A percentile compares a stretch with the other conserved stretches of the same genome.
These are phyloP conservation scores for Xylaria scruposa DNA, from an alignment of 495 filamentous ascomycete genomes.

Conservation along the genomic window DNA sequence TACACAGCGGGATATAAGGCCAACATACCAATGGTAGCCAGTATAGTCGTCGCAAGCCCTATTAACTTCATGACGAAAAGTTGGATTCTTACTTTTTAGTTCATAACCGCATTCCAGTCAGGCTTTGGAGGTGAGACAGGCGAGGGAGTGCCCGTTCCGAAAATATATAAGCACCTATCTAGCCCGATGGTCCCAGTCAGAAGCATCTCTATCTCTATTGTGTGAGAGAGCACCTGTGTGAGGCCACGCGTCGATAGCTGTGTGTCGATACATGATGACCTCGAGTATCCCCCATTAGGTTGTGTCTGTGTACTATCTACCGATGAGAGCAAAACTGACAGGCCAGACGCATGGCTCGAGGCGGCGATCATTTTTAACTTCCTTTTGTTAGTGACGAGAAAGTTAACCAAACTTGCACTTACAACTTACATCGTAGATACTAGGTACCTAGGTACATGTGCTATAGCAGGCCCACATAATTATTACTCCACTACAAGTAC, in stretches of 20 bases:
- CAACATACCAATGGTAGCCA: slow-evolving; percentile 5
- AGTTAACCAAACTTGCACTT: too few relatives aligned
- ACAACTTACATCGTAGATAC: too few relatives aligned
- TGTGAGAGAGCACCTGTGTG: neutral
- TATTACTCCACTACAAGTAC: neutral
- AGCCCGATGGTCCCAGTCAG: neutral
- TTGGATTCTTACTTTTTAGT: neutral
- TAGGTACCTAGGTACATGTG: too few relatives aligned
- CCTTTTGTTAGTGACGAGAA: too few relatives aligned
- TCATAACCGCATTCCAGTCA: neutral
- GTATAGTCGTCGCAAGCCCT: neutral
- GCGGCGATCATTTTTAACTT: neutral
- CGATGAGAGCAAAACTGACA: neutral
- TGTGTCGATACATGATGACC: neutral
- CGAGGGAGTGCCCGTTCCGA: too few relatives aligned
- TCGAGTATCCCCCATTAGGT: neutral
- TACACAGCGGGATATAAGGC: neutral
- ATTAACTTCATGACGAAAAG: neutral
- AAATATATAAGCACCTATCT: neutral
- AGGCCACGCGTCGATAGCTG: neutral
- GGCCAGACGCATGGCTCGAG: neutral
- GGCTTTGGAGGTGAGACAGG: neutral
- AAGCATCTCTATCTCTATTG: neutral
- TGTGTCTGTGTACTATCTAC: too few relatives aligned
- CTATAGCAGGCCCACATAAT: neutral